Conservation (phyloP, 2,329 filamentous ascomycete species). For the Fusarium goolgardi region DNA sequence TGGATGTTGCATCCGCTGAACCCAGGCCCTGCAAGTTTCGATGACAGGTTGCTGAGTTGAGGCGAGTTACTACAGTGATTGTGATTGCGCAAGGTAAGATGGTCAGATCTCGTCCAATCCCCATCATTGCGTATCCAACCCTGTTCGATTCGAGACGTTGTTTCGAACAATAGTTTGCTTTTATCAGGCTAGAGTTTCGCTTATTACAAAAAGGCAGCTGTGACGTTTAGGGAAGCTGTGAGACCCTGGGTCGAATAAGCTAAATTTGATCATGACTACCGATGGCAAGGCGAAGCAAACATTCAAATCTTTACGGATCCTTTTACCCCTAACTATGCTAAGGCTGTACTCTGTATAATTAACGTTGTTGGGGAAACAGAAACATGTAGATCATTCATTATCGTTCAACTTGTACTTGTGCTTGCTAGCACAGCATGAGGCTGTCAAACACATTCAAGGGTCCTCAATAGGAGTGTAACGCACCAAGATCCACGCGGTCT, state of each 20-base stretch:
- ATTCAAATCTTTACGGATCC: neutral
- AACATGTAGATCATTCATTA: constrained; percentile 6
- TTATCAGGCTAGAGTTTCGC: constrained; percentile 15
- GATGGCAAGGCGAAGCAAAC: constrained; percentile 7
- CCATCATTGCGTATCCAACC: constrained; percentile 14
- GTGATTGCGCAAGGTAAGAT: constrained; percentile 5
- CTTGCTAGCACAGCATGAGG: constrained; percentile 15
- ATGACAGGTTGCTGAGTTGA: constrained; percentile 28
- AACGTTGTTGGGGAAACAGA: neutral
- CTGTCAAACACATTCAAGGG: neutral
- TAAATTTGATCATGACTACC: constrained; percentile 9
- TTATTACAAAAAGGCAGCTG: constrained; percentile 1
- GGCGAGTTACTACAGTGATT: constrained; percentile 25
- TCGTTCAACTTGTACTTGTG: constrained; percentile 1
- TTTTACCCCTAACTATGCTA: neutral
- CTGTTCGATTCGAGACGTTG: constrained; percentile 6
- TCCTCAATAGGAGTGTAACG: neutral
- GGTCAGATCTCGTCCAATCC: constrained; percentile 5
- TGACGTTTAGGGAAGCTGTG: constrained; percentile 10
- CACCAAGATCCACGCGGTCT: constrained; percentile 7
- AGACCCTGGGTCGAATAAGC: constrained; percentile 15
- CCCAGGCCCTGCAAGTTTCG: constrained; percentile 23
- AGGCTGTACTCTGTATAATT: neutral
- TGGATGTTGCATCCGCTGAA: constrained; percentile 23
- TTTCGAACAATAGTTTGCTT: constrained; percentile 25